Evolutionary conservation across 495 filamentous ascomycete species (phyloP).

Genomic region (Achaetomiella virescens): DNA sequence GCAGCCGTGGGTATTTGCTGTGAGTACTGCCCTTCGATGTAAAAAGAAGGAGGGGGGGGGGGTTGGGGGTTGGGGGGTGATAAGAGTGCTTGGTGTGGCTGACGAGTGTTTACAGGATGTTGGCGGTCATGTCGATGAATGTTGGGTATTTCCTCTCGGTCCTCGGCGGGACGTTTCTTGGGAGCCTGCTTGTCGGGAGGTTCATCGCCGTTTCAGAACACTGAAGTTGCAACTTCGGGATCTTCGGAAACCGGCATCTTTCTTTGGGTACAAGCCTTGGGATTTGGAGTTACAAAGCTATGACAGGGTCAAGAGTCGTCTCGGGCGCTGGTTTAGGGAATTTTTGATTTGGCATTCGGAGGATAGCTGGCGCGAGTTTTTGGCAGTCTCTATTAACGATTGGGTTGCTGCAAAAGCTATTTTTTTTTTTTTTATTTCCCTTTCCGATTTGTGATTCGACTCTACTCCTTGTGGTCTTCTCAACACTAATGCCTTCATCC

Average conservation of each 20-base stretch:
- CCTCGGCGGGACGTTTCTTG: constrained; percentile 74
- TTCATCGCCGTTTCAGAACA: constrained; percentile 41
- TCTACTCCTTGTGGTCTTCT: no score
- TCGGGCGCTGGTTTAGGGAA: neutral
- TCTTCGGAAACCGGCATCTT: neutral
- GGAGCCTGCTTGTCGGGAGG: constrained; percentile 73
- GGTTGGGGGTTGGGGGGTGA: no score
- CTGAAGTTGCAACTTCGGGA: constrained; percentile 22
- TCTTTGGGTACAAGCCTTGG: neutral
- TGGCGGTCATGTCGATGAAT: constrained; percentile 98
- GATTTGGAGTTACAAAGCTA: neutral
- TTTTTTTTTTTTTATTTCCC: neutral
- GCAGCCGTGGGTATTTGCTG: constrained; percentile 80
- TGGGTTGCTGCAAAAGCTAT: neutral
- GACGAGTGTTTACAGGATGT: constrained; percentile 57
- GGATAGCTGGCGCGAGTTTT: neutral
- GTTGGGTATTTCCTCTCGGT: constrained; percentile 92
- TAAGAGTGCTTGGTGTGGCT: no score
- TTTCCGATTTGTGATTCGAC: no score
- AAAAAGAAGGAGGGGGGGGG: no score
- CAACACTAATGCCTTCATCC: no score
- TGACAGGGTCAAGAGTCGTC: neutral
- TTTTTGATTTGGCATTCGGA: neutral
- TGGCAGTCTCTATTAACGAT: no score
- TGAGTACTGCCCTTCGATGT: no score